phyloP scores from a whole-genome alignment of 2,329 filamentous ascomycete species.

The Monilinia laxa region DNA sequence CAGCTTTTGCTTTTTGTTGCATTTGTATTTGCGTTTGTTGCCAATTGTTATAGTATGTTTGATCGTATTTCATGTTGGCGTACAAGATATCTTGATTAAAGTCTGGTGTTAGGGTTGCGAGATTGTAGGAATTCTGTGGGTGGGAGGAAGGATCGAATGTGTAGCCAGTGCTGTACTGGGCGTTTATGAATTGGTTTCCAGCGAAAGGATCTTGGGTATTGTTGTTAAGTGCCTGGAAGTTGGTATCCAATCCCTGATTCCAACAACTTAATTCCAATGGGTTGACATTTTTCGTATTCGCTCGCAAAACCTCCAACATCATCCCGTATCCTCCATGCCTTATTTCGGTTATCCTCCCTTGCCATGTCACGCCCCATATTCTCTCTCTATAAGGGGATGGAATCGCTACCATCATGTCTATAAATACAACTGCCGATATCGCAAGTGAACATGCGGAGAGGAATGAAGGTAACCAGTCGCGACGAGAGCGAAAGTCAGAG shows the following conservation, averaged over 20 bases:
- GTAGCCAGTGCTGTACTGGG: slow-evolving; percentile 4
- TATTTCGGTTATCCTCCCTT: slow-evolving; percentile 24
- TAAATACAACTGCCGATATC: slow-evolving; percentile 25
- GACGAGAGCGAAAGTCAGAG: slow-evolving; percentile 22
- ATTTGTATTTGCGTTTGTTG: background rate
- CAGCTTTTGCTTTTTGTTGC: slow-evolving; percentile 4
- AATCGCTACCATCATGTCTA: slow-evolving; percentile 26
- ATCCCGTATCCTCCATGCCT: slow-evolving; percentile 29
- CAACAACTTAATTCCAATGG: slow-evolving; percentile 26
- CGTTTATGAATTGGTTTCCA: background rate
- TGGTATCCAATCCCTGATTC: slow-evolving; percentile 10
- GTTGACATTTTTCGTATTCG: slow-evolving; percentile 27
- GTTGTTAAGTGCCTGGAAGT: background rate
- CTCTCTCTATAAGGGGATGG: slow-evolving; percentile 28
- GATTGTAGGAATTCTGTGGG: background rate
- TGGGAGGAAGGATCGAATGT: background rate
- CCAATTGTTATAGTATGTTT: background rate
- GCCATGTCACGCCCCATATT: slow-evolving; percentile 27
- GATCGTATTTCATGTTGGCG: slow-evolving; percentile 6
- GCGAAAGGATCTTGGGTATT: background rate
- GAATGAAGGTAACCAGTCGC: slow-evolving; percentile 29
- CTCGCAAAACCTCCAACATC: slow-evolving; percentile 25
- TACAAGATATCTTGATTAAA: slow-evolving; percentile 14
- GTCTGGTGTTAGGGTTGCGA: background rate
- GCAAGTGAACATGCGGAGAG: slow-evolving; percentile 25